These are phyloP conservation scores for Kodamaea anthophila DNA, from an alignment of 1,139 yeast genomes.

Conservation along the genomic window DNA sequence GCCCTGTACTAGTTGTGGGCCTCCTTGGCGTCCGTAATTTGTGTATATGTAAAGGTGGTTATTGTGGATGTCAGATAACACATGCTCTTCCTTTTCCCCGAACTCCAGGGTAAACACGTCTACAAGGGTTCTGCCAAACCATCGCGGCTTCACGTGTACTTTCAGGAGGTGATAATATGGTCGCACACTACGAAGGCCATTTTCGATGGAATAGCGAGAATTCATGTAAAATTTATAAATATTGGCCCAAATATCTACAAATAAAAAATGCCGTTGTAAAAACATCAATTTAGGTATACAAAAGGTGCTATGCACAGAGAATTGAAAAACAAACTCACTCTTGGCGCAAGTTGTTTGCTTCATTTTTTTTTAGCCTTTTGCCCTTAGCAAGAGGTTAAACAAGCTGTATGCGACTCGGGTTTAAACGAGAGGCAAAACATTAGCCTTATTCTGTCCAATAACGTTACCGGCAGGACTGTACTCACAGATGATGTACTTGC, in stretches of 20 bases:
- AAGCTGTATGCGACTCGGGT: too few relatives aligned
- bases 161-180: slow-evolving; percentile 39
- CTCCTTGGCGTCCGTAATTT: slow-evolving; percentile 22
- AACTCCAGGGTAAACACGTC: slow-evolving; percentile 43
- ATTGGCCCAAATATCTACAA: neutral
- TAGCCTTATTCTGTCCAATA: slow-evolving; percentile 13
- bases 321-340: too few relatives aligned
- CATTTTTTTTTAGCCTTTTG: too few relatives aligned
- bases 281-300: slow-evolving; percentile 1
- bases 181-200: slow-evolving; percentile 38
- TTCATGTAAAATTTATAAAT: too few relatives aligned
- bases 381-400: too few relatives aligned
- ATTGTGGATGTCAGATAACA: slow-evolving; percentile 21
- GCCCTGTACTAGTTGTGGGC: slow-evolving; percentile 17
- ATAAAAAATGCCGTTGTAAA: neutral
- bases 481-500: slow-evolving; percentile 18
- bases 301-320: too few relatives aligned
- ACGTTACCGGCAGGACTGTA: slow-evolving; percentile 21
- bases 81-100: slow-evolving; percentile 25
- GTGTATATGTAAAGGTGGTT: slow-evolving; percentile 22
- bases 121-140: slow-evolving; percentile 40
- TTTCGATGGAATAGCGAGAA: slow-evolving; percentile 18
- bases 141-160: slow-evolving; percentile 43
- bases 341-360: too few relatives aligned
- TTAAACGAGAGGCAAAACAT: slow-evolving; percentile 11